Base-by-base conservation (phyloP, 116 monocot genomes). In the Phalaenopsis hybrid region DNA sequence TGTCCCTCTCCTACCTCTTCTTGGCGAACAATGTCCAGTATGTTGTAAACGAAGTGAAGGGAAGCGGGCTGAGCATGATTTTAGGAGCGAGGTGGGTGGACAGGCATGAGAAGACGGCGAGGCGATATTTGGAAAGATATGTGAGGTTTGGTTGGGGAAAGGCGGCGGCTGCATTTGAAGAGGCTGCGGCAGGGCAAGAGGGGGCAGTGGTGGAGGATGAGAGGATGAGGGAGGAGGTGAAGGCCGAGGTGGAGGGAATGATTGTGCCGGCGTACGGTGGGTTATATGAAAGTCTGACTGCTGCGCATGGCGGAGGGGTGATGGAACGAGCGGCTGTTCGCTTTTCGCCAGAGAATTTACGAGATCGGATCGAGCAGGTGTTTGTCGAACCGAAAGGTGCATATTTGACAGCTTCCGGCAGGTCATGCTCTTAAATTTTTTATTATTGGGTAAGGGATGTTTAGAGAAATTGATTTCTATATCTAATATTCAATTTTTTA, bases 21-120 rank as follows among this genome's bases (percentile, higher is more conserved):
- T 89, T 93, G 16, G 85, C 87, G 17, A 93, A 89, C 88, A 94
- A 94, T 75, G 65, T 91, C 8, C 78, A 82, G 43, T 94, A 89
- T 87, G 79, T 94, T 31, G 80, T 88, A 28, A 63, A 75, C 16
- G 89, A 87, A 59, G 94, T 91, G 51, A 57, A 61, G 44, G 74
- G 34, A 11, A 79, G 86, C 82, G 43, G 34, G 67, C 76, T 94
- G 13, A 46, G 46, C 45, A 75, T 44, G 17, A 21, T 89, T 1
- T 79, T 93, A 20, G 91, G 93, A 12, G 83, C 79, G 44, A 85
- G 75, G 12, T 93, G 93, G 91, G 82, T 79, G 34, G 76, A 75
- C 81, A 67, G 61, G 80, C 84, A 93, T 81, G 73, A 44, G 45
- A 77, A 75, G 55, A 89, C 85, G 83, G 86, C 83, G 45, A 81